Conservation (phyloP, 2,329 filamentous ascomycete species). For the Aspergillus ochraceoroseus region DNA sequence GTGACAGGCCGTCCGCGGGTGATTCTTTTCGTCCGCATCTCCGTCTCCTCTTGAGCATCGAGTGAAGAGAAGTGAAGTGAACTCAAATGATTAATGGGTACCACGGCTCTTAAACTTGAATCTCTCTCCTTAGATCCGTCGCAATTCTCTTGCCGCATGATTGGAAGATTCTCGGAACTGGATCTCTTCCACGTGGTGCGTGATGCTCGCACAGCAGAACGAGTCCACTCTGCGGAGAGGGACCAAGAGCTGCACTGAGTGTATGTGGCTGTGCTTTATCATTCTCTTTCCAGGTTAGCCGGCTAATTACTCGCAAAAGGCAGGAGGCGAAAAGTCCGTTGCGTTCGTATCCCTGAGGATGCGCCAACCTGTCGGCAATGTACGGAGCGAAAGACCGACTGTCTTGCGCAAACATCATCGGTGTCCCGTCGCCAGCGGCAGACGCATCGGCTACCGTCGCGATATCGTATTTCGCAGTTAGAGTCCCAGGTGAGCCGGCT, state of each 20-base stretch:
- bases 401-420: conserved; percentile 17
- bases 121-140: not conserved
- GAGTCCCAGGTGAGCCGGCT: conserved; percentile 17
- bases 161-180: too few species aligned
- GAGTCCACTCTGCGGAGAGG: conserved; percentile 14
- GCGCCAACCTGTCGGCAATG: conserved; percentile 19
- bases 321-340: conserved; percentile 21
- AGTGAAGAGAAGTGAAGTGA: too few species aligned
- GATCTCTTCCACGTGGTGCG: conserved; percentile 4
- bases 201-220: conserved; percentile 11
- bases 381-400: conserved; percentile 16
- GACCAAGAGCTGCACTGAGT: conserved; percentile 22
- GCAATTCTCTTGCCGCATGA: not conserved
- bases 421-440: conserved; percentile 10
- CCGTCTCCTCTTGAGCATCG: too few species aligned
- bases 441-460: conserved; percentile 15
- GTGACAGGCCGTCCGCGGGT: too few species aligned
- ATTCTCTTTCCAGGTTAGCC: too few species aligned
- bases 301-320: too few species aligned
- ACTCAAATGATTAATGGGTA: too few species aligned
- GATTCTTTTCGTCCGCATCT: too few species aligned
- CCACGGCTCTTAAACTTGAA: too few species aligned
- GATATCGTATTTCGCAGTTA: conserved; percentile 19
- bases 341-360: conserved; percentile 16
- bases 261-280: conserved; percentile 10